Percentiles rank a stretch among this genome's conserved stretches.
These are phyloP conservation scores for Parafenestella ontariensis DNA, from an alignment of 2,329 filamentous ascomycete species.

Conservation along the genomic window DNA sequence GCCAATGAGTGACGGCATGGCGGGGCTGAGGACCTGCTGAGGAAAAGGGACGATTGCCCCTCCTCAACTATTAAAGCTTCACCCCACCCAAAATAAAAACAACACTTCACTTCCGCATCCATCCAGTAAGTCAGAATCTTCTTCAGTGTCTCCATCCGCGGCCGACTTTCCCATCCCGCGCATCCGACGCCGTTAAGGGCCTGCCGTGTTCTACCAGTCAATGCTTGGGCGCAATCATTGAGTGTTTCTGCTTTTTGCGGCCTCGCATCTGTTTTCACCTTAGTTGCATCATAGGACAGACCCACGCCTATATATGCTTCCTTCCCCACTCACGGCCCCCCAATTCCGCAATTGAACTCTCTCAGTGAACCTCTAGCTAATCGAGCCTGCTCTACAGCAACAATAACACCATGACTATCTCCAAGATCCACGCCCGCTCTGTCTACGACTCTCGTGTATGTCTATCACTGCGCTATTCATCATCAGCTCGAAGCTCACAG, in stretches of 20 bases:
- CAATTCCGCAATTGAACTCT: constrained; percentile 33
- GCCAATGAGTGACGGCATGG: constrained; percentile 32
- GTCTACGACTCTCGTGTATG: constrained; percentile 89
- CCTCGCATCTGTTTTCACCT: constrained; percentile 22
- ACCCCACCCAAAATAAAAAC: constrained; percentile 37
- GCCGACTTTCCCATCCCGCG: constrained; percentile 39
- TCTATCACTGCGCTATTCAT: background rate
- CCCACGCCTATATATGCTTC: constrained; percentile 32
- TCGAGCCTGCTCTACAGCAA: constrained; percentile 25
- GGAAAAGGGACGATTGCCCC: constrained; percentile 27
- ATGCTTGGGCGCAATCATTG: constrained; percentile 31
- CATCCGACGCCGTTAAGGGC: constrained; percentile 26
- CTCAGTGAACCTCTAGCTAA: constrained; percentile 18
- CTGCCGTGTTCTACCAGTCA: constrained; percentile 26
- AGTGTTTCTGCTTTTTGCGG: constrained; percentile 39
- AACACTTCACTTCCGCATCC: constrained; percentile 32
- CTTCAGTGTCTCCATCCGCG: constrained; percentile 43
- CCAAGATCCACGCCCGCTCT: constrained; percentile 69
- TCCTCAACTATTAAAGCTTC: constrained; percentile 30
- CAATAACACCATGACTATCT: constrained; percentile 72
- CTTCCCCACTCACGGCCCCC: constrained; percentile 12
- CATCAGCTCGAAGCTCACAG: constrained; percentile 14
- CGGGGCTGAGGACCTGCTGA: constrained; percentile 33
- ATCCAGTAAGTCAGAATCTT: constrained; percentile 43
- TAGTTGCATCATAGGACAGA: constrained; percentile 22